These are phyloP conservation scores for Plasmodium gaboni DNA, from an alignment of 169 alveolate species.

Conservation along the genomic window DNA sequence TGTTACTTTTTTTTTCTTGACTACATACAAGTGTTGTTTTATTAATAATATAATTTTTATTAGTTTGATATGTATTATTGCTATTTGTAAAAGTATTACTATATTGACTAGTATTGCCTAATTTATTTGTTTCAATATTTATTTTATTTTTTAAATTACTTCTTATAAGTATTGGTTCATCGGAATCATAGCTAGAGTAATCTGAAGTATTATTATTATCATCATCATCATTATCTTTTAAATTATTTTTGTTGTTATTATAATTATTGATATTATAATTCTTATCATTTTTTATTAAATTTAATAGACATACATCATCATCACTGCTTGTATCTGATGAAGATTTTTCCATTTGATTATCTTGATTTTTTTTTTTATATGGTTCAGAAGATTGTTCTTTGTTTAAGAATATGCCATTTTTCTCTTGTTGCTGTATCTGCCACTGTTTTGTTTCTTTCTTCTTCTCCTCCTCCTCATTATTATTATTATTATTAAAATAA, in stretches of 20 bases:
- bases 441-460: neutral
- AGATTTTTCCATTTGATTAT: neutral
- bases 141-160: slow-evolving; percentile 16
- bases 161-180: slow-evolving; percentile 33
- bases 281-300: neutral
- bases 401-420: no score
- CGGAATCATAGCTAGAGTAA: slow-evolving; percentile 47
- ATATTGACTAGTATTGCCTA: neutral
- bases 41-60: neutral
- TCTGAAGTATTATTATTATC: slow-evolving; percentile 8
- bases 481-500: neutral
- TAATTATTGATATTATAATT: neutral
- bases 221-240: slow-evolving; percentile 7
- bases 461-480: neutral
- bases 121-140: neutral
- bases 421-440: neutral
- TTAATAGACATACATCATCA: slow-evolving; percentile 29
- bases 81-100: neutral
- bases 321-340: slow-evolving; percentile 43
- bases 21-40: neutral
- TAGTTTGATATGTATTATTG: neutral
- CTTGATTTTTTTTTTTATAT: neutral
- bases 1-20: neutral
- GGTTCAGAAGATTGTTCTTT: neutral
- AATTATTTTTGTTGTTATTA: neutral